Evolutionary conservation across 208 protist genomes (phyloP).

Genomic region (Acanthamoeba lugdunensis): DNA sequence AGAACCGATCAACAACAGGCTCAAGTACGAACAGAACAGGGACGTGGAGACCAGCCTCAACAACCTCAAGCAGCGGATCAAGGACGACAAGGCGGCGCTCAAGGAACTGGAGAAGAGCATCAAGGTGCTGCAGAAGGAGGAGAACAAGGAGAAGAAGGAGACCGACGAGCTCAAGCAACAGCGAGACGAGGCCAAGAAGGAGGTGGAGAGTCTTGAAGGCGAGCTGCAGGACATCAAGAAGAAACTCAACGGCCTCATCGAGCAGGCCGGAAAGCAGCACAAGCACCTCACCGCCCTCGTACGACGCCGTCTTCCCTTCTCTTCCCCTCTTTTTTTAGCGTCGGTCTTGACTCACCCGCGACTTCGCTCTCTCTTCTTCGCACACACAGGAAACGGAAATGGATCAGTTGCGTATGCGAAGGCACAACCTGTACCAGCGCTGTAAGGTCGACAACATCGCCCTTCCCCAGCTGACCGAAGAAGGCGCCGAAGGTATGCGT

Average conservation of each 20-base stretch:
- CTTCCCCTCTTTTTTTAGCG: background rate
- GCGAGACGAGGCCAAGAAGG: constrained; percentile 79
- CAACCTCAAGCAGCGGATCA: constrained; percentile 73
- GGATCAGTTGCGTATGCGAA: constrained; percentile 69
- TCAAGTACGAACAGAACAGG: constrained; percentile 75
- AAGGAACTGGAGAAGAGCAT: constrained; percentile 72
- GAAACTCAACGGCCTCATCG: constrained; percentile 3
- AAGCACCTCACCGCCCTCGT: constrained; percentile 62
- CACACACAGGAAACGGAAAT: constrained; percentile 37
- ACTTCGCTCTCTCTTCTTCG: background rate
- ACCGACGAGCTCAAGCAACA: constrained; percentile 79
- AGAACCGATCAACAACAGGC: background rate
- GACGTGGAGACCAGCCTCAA: constrained; percentile 74
- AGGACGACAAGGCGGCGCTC: constrained; percentile 36
- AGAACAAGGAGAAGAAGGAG: constrained; percentile 85
- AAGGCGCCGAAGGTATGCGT: background rate
- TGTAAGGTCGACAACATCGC: constrained; percentile 71
- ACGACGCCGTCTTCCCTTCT: background rate
- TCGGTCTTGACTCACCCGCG: background rate
- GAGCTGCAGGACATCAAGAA: constrained; percentile 44
- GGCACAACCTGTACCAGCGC: constrained; percentile 72
- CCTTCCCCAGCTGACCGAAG: background rate
- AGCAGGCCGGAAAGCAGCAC: constrained; percentile 35
- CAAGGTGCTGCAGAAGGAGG: constrained; percentile 71
- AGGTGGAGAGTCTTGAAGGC: constrained; percentile 86